A percentile compares a stretch with the other conserved stretches of the same genome.
Evolutionary conservation across 1,284 basidiomycete genomes (phyloP).

Genomic region (Cryptococcus floricola): DNA sequence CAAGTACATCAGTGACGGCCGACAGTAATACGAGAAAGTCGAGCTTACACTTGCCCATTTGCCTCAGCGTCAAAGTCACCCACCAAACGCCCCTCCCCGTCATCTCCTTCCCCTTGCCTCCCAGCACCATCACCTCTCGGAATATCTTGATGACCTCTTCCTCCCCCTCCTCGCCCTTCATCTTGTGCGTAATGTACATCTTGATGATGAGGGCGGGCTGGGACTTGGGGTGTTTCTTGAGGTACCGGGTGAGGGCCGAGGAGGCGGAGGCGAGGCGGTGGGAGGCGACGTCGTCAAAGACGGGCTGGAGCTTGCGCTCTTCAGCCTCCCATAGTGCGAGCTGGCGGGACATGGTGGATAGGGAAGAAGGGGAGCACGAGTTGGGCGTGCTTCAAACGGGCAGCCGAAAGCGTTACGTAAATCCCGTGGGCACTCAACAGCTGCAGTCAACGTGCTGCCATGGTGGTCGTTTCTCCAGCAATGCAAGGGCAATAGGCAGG

Average conservation of each 20-base stretch:
- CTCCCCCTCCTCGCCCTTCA: conserved; percentile 6
- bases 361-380: too few species aligned
- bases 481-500: too few species aligned
- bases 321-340: conserved; percentile 29
- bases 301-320: conserved; percentile 38
- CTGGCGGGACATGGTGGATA: conserved; percentile 16
- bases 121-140: conserved; percentile 19
- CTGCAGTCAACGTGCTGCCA: too few species aligned
- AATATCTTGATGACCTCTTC: conserved; percentile 19
- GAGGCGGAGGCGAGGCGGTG: conserved; percentile 26
- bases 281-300: conserved; percentile 34
- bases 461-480: too few species aligned
- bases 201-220: conserved; percentile 40
- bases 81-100: conserved; percentile 28
- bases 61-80: conserved; percentile 22
- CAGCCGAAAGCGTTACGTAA: too few species aligned
- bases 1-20: neutral
- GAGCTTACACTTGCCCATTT: conserved; percentile 33
- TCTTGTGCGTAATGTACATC: conserved; percentile 30
- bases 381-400: too few species aligned
- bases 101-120: conserved; percentile 21
- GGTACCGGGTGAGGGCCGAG: conserved; percentile 23
- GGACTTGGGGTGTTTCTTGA: conserved; percentile 42
- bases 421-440: too few species aligned
- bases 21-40: neutral